Base-by-base conservation (phyloP, 78 protist species). In the Goniomonas avonlea region DNA sequence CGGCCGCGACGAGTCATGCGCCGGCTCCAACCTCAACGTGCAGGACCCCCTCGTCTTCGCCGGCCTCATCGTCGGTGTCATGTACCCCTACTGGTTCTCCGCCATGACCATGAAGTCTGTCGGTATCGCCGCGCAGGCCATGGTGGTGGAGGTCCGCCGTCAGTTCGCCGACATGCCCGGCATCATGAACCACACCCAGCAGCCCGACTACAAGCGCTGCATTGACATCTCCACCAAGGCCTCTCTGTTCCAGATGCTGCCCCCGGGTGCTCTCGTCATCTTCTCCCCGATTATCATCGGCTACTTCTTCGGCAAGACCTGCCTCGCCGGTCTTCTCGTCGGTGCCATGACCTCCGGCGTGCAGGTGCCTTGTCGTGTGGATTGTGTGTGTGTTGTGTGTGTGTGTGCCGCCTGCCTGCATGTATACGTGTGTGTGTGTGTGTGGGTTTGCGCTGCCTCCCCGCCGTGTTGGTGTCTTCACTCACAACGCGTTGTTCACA, bases 51-150 rank as follows among this genome's bases (percentile, higher is more conserved):
- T 63, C 45, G 56, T 89, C 39, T 48, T 87, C 53, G 5, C 81
- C n/a, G 90, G 89, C 38, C 85, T 85, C 21, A 59, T 84, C 82
- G 25, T 89, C 39, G 74, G 74, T 9, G 74, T 91, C 91, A 43
- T 85, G 32, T 66, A 31, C 23, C 55, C 53, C 37, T 39, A 39
- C 55, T 40, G 47, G 55, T 87, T 89, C 86, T 65, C 88, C 20
- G 87, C 92, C 39, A 27, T 86, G 48, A 87, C 92, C 27, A 87
- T 89, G 91, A 61, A 29, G 20, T 17, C 86, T 31, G 92, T 89
- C 75, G 86, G 85, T 47, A 13, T 55, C 11, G 71, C 71, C 7
- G 71, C 71, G 27, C 32, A 63, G 29, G 2, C 71, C 9, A 63
- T 63, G 71, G 71, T 63, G 38, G 47, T 39, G 2, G 71, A 86